Base-by-base conservation (phyloP, 805 yeast species). In the Blastobotrys muscicola region DNA sequence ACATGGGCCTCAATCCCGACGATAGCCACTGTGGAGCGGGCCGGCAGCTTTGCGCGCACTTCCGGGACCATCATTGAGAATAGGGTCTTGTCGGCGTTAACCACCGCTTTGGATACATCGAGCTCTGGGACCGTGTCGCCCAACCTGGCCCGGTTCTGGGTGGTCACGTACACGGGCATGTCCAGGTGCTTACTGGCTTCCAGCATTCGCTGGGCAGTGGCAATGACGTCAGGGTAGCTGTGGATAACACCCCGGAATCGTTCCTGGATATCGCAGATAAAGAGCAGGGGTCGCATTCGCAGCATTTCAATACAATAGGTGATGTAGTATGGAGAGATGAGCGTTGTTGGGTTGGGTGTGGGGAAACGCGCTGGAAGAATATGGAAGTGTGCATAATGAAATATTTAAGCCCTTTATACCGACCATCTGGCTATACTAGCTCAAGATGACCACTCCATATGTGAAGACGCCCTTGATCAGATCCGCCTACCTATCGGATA, bases 401-500 rank as follows among this genome's bases (percentile, higher is more conserved):
- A 30, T 30, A 3, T 20, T 20, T 4, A 20, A 6, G 12, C 12
- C 33, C 4, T 30, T 30, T 4, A n/a, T 30, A 30, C 33, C 33
- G 12, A 10, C 33, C 33, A 30, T 30, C 33, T 30, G 4, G 12
- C 33, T n/a, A 30, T 9, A 30, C 33, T 8, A 30, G 4, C 8
- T n/a, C 8, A 12, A 11, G 14, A 15, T 36, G 29, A 15, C 39
- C 3, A 26, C 9, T 8, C 43, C 40, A 4, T 50, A 50, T 38
- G 36, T 40, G 3, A 40, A 46, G 31, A 76, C 94, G 0, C 96
- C 97, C 6, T 67, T 85, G 29, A 69, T 82, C 1, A 66, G 68
- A 40, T 95, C 95, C 1, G 72, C 75, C 3, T 78, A 82, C 30
- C 67, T 89, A 40, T 82, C 95, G 0, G 79, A 78, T 41, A 76